Conservation (phyloP, 2,329 filamentous ascomycete genomes). For the Parastagonospora avenae region DNA sequence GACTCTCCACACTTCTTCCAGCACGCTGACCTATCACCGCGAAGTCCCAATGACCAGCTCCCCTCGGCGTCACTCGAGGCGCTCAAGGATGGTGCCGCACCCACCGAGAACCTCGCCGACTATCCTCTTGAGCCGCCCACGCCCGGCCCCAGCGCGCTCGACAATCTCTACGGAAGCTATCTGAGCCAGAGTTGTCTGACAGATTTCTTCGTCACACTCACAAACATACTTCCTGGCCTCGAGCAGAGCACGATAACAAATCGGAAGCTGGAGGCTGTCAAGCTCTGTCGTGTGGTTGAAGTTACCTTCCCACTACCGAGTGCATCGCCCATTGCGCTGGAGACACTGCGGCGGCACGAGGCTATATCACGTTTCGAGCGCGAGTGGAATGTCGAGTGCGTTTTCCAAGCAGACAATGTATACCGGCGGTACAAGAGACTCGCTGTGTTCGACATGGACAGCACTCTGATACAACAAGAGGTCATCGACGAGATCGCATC, state of each 20-base stretch:
- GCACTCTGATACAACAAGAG: slow-evolving; percentile 94
- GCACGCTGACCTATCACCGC: slow-evolving; percentile 54
- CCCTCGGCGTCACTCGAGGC: slow-evolving; percentile 38
- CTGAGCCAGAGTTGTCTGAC: slow-evolving; percentile 61
- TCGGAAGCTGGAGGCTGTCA: slow-evolving; percentile 62
- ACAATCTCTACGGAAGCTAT: slow-evolving; percentile 61
- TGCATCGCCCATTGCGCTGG: slow-evolving; percentile 57
- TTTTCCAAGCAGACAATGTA: slow-evolving; percentile 74
- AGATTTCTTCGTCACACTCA: slow-evolving; percentile 60
- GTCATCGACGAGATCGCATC: slow-evolving; percentile 95
- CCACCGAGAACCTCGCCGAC: slow-evolving; percentile 57
- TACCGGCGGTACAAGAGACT: slow-evolving; percentile 81
- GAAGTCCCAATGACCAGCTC: slow-evolving; percentile 36
- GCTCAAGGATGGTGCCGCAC: slow-evolving; percentile 54
- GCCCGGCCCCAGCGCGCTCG: slow-evolving; percentile 59
- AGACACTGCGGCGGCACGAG: slow-evolving; percentile 78
- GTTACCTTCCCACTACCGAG: slow-evolving; percentile 65
- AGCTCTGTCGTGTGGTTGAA: slow-evolving; percentile 69
- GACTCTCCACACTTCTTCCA: slow-evolving; percentile 46
- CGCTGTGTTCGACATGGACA: slow-evolving; percentile 98
- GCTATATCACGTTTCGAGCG: slow-evolving; percentile 80
- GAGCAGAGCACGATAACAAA: slow-evolving; percentile 55
- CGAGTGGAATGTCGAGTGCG: slow-evolving; percentile 87
- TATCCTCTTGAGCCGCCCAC: slow-evolving; percentile 61
- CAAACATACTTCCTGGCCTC: slow-evolving; percentile 55